These are phyloP conservation scores for Starmerella vaccinii DNA, from an alignment of 805 yeast genomes.

Conservation along the genomic window DNA sequence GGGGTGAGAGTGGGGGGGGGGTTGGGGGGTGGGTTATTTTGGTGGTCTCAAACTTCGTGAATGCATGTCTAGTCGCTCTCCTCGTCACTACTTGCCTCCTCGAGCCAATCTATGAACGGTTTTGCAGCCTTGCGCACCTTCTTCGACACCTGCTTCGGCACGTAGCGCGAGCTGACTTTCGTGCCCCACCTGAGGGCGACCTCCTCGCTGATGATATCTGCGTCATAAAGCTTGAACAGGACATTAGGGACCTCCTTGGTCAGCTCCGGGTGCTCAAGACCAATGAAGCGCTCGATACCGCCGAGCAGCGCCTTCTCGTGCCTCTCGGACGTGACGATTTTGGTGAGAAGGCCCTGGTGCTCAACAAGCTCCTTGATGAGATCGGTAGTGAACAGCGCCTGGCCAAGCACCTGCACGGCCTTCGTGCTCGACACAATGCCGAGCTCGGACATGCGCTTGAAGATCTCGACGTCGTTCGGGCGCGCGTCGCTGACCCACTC, in stretches of 20 bases:
- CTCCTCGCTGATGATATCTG: constrained; percentile 77
- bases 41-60: too few species aligned
- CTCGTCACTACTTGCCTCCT: constrained; percentile 74
- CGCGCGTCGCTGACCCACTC: constrained; percentile 70
- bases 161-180: constrained; percentile 83
- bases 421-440: constrained; percentile 61
- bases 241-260: constrained; percentile 70
- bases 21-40: too few species aligned
- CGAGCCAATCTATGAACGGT: constrained; percentile 89
- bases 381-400: constrained; percentile 63
- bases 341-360: constrained; percentile 75
- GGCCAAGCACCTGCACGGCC: constrained; percentile 85
- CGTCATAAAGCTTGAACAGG: constrained; percentile 67
- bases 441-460: constrained; percentile 74
- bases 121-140: constrained; percentile 94
- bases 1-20: too few species aligned
- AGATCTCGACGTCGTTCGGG: constrained; percentile 83
- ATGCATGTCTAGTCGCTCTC: constrained; percentile 27
- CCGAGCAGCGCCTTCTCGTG: constrained; percentile 87
- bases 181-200: constrained; percentile 76
- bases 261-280: constrained; percentile 64
- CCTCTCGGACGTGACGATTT: constrained; percentile 47
- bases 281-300: constrained; percentile 88
- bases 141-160: constrained; percentile 81
- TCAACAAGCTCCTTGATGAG: constrained; percentile 60